Conservation (phyloP, 345 rosid species). For the Euphorbia lathyris region DNA sequence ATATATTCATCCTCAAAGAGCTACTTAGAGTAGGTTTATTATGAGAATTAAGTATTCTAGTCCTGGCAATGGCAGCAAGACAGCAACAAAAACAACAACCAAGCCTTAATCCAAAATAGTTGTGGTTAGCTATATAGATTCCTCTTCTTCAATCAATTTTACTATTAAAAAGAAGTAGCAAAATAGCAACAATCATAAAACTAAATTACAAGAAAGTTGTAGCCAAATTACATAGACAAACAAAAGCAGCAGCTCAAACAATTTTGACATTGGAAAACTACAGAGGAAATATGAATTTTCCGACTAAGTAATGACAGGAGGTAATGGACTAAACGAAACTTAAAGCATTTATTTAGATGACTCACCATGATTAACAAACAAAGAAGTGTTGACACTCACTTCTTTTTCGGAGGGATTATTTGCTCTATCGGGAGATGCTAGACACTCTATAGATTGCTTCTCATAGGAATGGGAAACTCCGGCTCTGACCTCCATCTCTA, state of each 20-base stretch:
- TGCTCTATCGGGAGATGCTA: constrained; percentile 29
- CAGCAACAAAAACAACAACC: not conserved
- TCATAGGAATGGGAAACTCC: constrained; percentile 38
- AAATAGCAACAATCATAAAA: not conserved
- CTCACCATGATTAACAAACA: constrained; percentile 52
- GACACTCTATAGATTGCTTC: constrained; percentile 29
- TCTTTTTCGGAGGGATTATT: constrained; percentile 34
- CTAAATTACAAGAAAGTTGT: not conserved
- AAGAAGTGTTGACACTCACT: constrained; percentile 18
- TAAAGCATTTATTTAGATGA: not conserved
- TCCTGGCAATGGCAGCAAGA: not conserved
- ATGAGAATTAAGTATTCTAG: not conserved
- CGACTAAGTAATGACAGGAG: not conserved
- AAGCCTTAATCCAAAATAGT: not conserved
- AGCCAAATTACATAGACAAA: not conserved
- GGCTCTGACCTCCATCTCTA: constrained; percentile 31
- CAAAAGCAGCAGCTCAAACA: not conserved
- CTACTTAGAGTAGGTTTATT: no score
- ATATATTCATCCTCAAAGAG: not conserved
- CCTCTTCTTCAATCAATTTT: not conserved
- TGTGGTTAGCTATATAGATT: not conserved
- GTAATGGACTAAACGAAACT: not conserved
- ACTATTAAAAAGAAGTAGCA: not conserved
- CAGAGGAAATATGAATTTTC: not conserved
- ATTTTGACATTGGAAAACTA: not conserved